These are phyloP conservation scores for Penicillium egyptiacum DNA, from an alignment of 495 filamentous ascomycete species.

Conservation along the genomic window DNA sequence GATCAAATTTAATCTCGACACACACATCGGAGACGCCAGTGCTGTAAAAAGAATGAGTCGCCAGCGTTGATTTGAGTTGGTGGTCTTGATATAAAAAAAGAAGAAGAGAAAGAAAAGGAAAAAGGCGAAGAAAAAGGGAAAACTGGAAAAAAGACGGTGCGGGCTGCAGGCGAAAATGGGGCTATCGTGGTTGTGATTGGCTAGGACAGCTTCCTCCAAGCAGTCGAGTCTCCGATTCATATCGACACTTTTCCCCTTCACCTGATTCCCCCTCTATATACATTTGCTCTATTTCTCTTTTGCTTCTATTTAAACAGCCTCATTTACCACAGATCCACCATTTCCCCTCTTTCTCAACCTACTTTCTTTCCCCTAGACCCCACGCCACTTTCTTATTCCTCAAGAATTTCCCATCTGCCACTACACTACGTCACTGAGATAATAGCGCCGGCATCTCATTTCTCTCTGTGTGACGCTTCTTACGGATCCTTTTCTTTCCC, in stretches of 20 bases:
- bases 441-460: slow-evolving; percentile 13
- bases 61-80: slow-evolving; percentile 93
- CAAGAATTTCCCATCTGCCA: slow-evolving; percentile 8
- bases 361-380: slow-evolving; percentile 10
- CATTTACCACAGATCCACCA: neutral
- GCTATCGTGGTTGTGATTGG: slow-evolving; percentile 31
- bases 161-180: slow-evolving; percentile 24
- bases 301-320: neutral
- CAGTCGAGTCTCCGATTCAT: slow-evolving; percentile 31
- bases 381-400: neutral
- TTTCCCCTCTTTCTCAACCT: neutral
- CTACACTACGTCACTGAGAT: slow-evolving; percentile 12
- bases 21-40: slow-evolving; percentile 86
- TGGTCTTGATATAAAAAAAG: slow-evolving; percentile 69
- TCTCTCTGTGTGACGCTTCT: slow-evolving; percentile 25
- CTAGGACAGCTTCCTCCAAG: slow-evolving; percentile 19
- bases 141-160: slow-evolving; percentile 39
- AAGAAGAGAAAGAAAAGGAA: slow-evolving; percentile 38
- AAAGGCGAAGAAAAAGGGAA: slow-evolving; percentile 19
- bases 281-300: slow-evolving; percentile 7
- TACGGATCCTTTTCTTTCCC: slow-evolving; percentile 24
- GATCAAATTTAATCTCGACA: slow-evolving; percentile 72
- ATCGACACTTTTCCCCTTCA: slow-evolving; percentile 15
- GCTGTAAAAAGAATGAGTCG: slow-evolving; percentile 55
- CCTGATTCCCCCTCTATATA: slow-evolving; percentile 12